A percentile compares a stretch with the other conserved stretches of the same genome.
These are phyloP conservation scores for Myxozyma neglecta DNA, from an alignment of 805 yeast species.

Conservation along the genomic window DNA sequence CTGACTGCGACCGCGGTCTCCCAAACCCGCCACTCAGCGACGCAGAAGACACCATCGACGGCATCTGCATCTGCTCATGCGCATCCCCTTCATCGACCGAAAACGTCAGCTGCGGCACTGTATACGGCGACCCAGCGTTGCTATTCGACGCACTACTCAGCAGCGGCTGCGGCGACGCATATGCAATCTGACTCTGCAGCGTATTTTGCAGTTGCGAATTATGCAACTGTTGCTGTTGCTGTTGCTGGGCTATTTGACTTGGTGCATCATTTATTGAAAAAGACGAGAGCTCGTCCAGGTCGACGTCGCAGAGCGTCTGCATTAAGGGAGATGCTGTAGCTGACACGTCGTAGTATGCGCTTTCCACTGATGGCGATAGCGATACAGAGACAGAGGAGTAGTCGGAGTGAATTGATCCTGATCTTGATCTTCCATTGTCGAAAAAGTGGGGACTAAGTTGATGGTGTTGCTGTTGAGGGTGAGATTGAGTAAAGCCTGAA, in stretches of 20 bases:
- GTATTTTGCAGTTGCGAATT: background rate
- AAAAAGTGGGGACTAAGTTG: background rate
- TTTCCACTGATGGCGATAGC: constrained; percentile 1
- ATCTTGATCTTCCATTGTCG: constrained; percentile 9
- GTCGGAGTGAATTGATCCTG: constrained; percentile 25
- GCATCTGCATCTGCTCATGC: background rate
- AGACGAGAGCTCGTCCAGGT: constrained; percentile 13
- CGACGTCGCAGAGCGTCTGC: constrained; percentile 7
- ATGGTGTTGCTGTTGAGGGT: background rate
- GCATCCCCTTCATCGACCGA: background rate
- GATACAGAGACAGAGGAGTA: constrained; percentile 20
- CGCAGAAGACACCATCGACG: background rate
- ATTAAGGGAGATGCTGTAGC: constrained; percentile 18
- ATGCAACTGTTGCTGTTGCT: background rate
- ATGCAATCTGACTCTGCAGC: background rate
- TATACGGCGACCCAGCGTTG: background rate
- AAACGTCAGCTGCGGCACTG: constrained; percentile 10
- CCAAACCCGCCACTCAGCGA: background rate
- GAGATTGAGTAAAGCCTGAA: background rate
- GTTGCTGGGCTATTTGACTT: background rate
- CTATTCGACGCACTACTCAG: constrained; percentile 1
- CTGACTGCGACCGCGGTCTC: constrained; percentile 27
- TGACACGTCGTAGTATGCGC: background rate
- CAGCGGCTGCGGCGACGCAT: background rate
- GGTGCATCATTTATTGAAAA: constrained; percentile 18